Percentiles rank a stretch among this genome's conserved stretches.
These are phyloP conservation scores for Lactarius tabidus DNA, from an alignment of 768 basidiomycete species.

Conservation along the genomic window DNA sequence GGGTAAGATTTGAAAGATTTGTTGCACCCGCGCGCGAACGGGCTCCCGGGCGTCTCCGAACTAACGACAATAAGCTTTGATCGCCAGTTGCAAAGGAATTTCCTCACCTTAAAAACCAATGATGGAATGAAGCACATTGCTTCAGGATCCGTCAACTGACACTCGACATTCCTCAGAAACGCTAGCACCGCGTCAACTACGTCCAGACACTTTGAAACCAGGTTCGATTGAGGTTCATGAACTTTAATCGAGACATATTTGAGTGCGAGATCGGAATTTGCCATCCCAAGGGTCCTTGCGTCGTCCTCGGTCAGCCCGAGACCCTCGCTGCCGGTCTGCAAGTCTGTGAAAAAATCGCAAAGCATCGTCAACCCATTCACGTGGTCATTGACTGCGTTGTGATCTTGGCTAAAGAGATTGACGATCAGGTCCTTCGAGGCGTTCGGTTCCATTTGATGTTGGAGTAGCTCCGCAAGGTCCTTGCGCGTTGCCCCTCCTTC, in stretches of 20 bases:
- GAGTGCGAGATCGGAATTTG: constrained; percentile 86
- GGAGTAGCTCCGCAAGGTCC: constrained; percentile 81
- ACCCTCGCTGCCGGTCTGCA: constrained; percentile 53
- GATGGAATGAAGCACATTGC: constrained; percentile 87
- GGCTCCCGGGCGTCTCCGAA: constrained; percentile 90
- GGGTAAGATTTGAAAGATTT: constrained; percentile 79
- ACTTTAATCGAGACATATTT: constrained; percentile 92
- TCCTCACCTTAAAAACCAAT: constrained; percentile 80
- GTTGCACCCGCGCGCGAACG: constrained; percentile 72
- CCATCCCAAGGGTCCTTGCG: constrained; percentile 62
- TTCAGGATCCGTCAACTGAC: constrained; percentile 82
- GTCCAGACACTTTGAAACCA: constrained; percentile 85
- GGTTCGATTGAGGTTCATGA: constrained; percentile 87
- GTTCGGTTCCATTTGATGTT: constrained; percentile 88
- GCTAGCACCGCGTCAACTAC: constrained; percentile 73
- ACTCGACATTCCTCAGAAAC: constrained; percentile 66
- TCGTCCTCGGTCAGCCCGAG: constrained; percentile 44
- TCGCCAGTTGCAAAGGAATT: neutral
- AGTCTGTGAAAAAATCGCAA: constrained; percentile 67
- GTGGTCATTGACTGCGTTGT: constrained; percentile 91
- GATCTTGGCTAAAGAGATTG: constrained; percentile 90
- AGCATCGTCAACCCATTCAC: constrained; percentile 71
- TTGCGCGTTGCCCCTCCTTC: constrained; percentile 80
- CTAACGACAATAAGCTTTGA: constrained; percentile 39
- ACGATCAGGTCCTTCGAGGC: constrained; percentile 69